A percentile compares a stretch with the other conserved stretches of the same genome.
Evolutionary conservation across 2,329 filamentous ascomycete species (phyloP).

Genomic region (Coniella vitis): DNA sequence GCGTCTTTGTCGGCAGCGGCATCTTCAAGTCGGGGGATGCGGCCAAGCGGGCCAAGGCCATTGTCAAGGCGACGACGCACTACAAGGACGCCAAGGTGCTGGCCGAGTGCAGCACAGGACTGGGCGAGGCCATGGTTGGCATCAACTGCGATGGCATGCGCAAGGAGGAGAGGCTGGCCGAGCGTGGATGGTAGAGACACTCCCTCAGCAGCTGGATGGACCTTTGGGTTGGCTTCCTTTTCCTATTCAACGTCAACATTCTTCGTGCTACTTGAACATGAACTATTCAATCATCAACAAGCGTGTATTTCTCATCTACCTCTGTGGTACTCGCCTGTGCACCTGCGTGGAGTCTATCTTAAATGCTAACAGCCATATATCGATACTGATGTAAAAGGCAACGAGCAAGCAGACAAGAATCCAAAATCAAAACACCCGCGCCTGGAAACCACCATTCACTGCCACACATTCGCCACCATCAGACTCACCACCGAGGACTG

Average conservation of each 20-base stretch:
- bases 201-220: too few relatives aligned
- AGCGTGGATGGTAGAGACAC: slow-evolving; percentile 66
- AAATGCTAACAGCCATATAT: too few relatives aligned
- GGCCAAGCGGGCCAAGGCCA: slow-evolving; percentile 82
- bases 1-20: slow-evolving; percentile 92
- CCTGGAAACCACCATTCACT: not conserved
- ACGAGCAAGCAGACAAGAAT: too few relatives aligned
- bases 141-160: slow-evolving; percentile 79
- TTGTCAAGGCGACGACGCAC: slow-evolving; percentile 90
- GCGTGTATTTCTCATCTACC: too few relatives aligned
- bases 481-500: slow-evolving; percentile 14
- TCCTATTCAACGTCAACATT: too few relatives aligned
- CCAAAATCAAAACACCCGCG: too few relatives aligned
- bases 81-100: slow-evolving; percentile 79
- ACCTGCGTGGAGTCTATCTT: too few relatives aligned
- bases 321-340: too few relatives aligned
- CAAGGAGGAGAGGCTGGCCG: slow-evolving; percentile 74
- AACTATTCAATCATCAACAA: too few relatives aligned
- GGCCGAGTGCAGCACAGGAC: slow-evolving; percentile 76
- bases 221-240: too few relatives aligned
- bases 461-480: slow-evolving; percentile 13
- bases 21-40: slow-evolving; percentile 98
- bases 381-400: too few relatives aligned
- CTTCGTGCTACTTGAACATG: too few relatives aligned
- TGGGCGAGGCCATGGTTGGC: slow-evolving; percentile 98